Percentiles rank a stretch among this genome's conserved stretches.
Conservation (phyloP, 306 rosid species). For the Pterocarpus macrocarpus region DNA sequence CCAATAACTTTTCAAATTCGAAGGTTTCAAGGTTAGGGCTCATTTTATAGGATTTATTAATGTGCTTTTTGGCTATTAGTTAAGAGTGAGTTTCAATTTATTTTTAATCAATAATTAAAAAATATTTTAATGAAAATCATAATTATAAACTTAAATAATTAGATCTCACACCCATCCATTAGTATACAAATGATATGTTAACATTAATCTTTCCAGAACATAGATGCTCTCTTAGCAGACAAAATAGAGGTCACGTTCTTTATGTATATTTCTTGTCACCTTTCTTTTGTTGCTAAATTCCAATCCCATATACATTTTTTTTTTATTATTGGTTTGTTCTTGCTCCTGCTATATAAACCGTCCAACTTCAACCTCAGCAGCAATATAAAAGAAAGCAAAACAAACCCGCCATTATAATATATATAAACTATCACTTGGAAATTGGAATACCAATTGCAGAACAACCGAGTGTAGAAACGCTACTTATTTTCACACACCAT, state of each 20-base stretch:
- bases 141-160: too few relatives aligned
- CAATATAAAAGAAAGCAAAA: not conserved
- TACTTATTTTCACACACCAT: too few relatives aligned
- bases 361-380: constrained; percentile 26
- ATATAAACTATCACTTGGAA: constrained; percentile 8
- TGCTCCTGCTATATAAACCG: constrained; percentile 19
- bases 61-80: too few relatives aligned
- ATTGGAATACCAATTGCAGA: not conserved
- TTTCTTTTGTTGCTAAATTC: constrained; percentile 6
- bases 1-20: too few relatives aligned
- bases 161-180: too few relatives aligned
- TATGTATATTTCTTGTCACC: constrained; percentile 25
- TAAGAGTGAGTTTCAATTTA: too few relatives aligned
- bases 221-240: constrained; percentile 26
- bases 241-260: constrained; percentile 27
- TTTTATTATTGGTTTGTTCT: not conserved
- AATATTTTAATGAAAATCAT: too few relatives aligned
- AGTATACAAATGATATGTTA: too few relatives aligned
- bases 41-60: too few relatives aligned
- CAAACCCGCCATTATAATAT: not conserved
- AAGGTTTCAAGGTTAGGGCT: too few relatives aligned
- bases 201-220: not conserved
- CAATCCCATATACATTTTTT: constrained; percentile 20
- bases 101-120: too few relatives aligned
- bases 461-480: not conserved